Evolutionary conservation across 495 filamentous ascomycete species (phyloP), one percentile per base, ranked within the genome.

Genomic region (Sabuloglossum arenarium): DNA sequence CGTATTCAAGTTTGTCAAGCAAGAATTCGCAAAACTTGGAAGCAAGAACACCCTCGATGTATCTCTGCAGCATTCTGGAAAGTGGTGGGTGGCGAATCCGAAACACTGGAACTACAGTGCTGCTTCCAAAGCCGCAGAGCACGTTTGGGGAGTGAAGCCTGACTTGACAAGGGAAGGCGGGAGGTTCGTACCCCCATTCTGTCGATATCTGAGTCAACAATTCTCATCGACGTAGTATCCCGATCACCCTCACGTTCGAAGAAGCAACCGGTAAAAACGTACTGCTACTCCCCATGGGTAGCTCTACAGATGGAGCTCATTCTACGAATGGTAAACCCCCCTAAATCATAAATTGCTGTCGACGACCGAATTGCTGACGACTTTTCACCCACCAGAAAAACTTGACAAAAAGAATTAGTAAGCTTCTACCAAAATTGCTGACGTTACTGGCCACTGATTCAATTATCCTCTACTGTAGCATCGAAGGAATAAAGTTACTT

Each of bases 231-330:
- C 30, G 14, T 31, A 88, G 86, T 68, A 98, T 98, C 63, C 91
- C 91, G 0, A 85, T 99, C 31, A 97, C 91, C 10, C 71, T 99
- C 66, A 96, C 88, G 8, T 97, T 99, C 65, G 90, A 99, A 73
- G 80, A 97, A 71, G 87, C 89, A 21, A 95, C 89, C n/a, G 86
- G 87, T 59, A 99, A 99, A 79, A 99, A 96, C 66, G 89, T 97
- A 42, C 69, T 99, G 57, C 73, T 99, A 56, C 68, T 99, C 55
- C 91, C 91, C 9, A 96, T 99, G 90, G 91, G 91, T 21, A 93
- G 84, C 69, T 88, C 83, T 10, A 97, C 91, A 23, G 91, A 99
- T 73, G 90, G 85, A 52, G 91, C 91, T 25, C 91, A 99, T 70
- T 90, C 84, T 31, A 85, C 94, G 67, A 99, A 99, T 66, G 57